Percentiles rank a stretch among this genome's conserved stretches.
Evolutionary conservation across 1,284 basidiomycete species (phyloP).

Genomic region (Ceratobasidium sp.): DNA sequence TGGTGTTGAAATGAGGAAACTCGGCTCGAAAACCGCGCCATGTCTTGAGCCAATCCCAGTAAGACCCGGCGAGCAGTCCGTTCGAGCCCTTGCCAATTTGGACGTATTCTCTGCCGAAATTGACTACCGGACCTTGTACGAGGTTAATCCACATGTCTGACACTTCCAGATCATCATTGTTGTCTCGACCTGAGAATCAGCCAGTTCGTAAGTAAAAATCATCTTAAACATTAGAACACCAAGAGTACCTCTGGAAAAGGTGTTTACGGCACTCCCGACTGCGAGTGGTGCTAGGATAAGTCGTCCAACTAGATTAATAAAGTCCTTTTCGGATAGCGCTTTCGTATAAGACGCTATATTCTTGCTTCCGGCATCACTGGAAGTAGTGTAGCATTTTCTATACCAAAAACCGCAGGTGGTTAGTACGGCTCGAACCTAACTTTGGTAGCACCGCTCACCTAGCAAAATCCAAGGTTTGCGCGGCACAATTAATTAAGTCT

Average conservation of each 20-base stretch:
- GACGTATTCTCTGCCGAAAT: background rate
- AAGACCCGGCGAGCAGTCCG: background rate
- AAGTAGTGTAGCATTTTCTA: background rate
- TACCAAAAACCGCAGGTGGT: background rate
- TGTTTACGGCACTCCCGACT: background rate
- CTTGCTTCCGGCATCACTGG: background rate
- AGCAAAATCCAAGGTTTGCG: background rate
- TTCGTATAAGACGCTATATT: background rate
- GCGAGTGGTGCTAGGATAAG: background rate
- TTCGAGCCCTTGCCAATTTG: background rate
- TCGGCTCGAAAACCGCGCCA: constrained; percentile 8
- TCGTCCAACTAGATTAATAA: constrained; percentile 10
- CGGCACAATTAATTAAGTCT: background rate
- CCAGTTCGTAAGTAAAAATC: background rate
- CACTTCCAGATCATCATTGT: background rate
- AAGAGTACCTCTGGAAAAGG: background rate
- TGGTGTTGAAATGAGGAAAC: background rate
- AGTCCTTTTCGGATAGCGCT: constrained; percentile 1
- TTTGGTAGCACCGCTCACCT: background rate
- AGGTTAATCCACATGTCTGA: constrained; percentile 1
- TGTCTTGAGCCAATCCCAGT: constrained; percentile 17
- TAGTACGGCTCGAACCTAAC: background rate
- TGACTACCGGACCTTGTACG: background rate
- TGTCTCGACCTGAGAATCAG: background rate
- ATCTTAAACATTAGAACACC: too few species aligned